Base-by-base conservation (phyloP, 805 yeast genomes). In the Candida ortonii region DNA sequence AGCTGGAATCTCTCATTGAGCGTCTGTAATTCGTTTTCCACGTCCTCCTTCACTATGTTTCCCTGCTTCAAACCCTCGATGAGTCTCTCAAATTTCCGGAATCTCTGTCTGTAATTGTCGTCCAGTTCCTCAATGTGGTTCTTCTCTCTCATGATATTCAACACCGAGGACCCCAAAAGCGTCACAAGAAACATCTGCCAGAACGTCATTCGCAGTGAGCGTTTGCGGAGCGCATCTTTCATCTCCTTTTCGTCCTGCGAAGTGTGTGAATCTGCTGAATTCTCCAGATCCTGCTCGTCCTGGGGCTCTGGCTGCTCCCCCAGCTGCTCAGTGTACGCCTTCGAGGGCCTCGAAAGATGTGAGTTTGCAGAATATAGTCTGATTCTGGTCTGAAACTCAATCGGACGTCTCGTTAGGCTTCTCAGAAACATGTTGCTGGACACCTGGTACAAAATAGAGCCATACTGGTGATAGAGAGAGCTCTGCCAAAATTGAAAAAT, bases 71-170 rank as follows among this genome's bases (percentile, higher is more conserved):
- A 41, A 10, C 43, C 44, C 3, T 36, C 39, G 2, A 43, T 43
- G 4, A 53, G 30, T 8, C 35, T 31, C 16, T 46, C 46, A 22
- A 71, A 62, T 13, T 55, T 55, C 22, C 61, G 63, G 19, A 67
- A 67, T 21, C 69, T 64, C 22, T 65, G 50, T 7, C 47, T 45
- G 43, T 71, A 70, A 13, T 63, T 62, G 19, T 62, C 64, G 19
- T 55, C 57, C 26, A 73, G 46, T 17, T 59, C 61, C 21, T 71
- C 78, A n/a, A 58, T 46, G 22, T 63, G 62, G 38, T 67, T 70
- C 27, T 70, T 58, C 36, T 60, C 67, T 30, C 67, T 58, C 62
- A 70, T 68, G 25, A 68, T 60, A 38, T 73, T 76, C 22, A 73
- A 61, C 4, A 69, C 73, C 4, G 67, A 67, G 3, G 77, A 62